phyloP scores from a whole-genome alignment of 352 stramenopile genomes.

The Bremia lactucae region DNA sequence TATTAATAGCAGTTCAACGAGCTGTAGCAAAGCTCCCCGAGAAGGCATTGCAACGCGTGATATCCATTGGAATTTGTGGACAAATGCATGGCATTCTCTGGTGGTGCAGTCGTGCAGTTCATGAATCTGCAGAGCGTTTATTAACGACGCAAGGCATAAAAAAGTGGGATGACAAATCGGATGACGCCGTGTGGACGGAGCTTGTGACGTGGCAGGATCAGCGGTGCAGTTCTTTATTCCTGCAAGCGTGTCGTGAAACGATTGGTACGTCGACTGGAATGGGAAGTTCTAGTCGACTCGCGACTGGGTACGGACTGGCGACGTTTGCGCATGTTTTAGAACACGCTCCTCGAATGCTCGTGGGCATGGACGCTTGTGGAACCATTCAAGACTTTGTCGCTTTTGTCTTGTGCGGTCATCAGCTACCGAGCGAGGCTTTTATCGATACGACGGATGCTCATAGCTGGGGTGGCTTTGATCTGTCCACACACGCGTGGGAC shows the following conservation, averaged over 20 bases:
- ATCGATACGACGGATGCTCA: constrained; percentile 73
- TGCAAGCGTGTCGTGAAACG: constrained; percentile 23
- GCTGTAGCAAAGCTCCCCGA: constrained; percentile 26
- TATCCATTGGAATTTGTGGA: constrained; percentile 56
- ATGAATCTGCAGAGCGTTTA: constrained; percentile 18
- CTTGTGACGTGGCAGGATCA: constrained; percentile 76
- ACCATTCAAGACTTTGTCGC: constrained; percentile 74
- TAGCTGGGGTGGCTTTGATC: constrained; percentile 63
- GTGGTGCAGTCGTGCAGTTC: constrained; percentile 47
- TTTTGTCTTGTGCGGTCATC: constrained; percentile 59
- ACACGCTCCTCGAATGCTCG: constrained; percentile 20
- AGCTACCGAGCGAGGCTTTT: constrained; percentile 19
- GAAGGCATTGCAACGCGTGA: constrained; percentile 13
- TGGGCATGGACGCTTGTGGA: constrained; percentile 54
- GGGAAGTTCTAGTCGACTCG: constrained; percentile 20
- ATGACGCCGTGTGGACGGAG: constrained; percentile 36
- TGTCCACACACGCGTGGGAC: constrained; percentile 36
- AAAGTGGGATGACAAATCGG: constrained; percentile 3
- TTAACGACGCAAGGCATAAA: constrained; percentile 6
- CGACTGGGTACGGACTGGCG: constrained; percentile 58
- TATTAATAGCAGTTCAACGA: constrained; percentile 33
- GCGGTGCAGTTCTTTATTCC: constrained; percentile 50
- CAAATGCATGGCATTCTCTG: constrained; percentile 85
- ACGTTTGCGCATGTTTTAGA: constrained; percentile 50
- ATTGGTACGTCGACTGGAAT: constrained; percentile 6